Evolutionary conservation across 257 asterid species (phyloP), one percentile per base, ranked within the genome.

Genomic region (Henckelia pumila): DNA sequence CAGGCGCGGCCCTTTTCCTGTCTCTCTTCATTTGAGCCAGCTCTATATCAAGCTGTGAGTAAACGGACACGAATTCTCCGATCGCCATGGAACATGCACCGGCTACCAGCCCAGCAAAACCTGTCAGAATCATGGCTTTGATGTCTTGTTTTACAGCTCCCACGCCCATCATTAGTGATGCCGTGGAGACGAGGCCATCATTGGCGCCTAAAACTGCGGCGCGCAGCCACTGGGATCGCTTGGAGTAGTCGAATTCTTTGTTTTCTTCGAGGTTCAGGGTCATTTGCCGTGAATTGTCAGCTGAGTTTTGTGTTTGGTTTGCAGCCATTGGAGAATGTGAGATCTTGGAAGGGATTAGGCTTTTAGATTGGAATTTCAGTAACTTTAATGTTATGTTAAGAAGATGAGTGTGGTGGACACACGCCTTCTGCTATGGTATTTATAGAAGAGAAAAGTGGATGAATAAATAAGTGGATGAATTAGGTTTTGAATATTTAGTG

Each of bases 41-140:
- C 61, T 89, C 88, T 11, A 88, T 89, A 61, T 89, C 97, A 1
- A 86, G 88, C 77, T 89, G 97, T 0, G 96, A 77, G 75, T 87
- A 82, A 17, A 89, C 96, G 0, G 96, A 89, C 8, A 89, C 95
- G 22, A 82, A 87, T 57, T 89, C 97, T 5, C 97, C 97, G 2
- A 89, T 89, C 23, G 97, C 95, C 97, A 89, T 89, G 59, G 95
- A 87, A 63, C 95, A 89, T 0, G 97, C 91, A 0, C 97, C 97
- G 57, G 97, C 89, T 33, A 89, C 91, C 0, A 87, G 79, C 44
- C 95, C 97, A 0, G 95, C 95, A 17, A 90, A 90, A 1, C 97
- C 97, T 0, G 94, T 87, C 0, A 90, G 52, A 40, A 86, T 83
- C 97, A 90, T 90, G 74, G 77, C 83, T 63, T 83, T 86, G 59